Evolutionary conservation across 1,284 basidiomycete species (phyloP).

Genomic region (Tylopilus sp.): DNA sequence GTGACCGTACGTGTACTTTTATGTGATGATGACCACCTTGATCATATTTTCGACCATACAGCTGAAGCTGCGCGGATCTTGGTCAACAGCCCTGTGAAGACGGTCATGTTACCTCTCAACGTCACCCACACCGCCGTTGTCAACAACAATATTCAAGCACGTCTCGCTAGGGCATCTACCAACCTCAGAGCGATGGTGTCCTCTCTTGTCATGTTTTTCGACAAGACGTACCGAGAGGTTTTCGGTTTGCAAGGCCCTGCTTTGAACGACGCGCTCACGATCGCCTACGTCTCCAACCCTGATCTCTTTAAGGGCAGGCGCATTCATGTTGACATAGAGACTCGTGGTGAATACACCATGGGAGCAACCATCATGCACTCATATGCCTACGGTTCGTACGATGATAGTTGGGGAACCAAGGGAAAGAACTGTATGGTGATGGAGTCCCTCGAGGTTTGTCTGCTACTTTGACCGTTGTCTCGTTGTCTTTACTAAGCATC

Average conservation of each 20-base stretch:
- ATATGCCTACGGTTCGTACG: slow-evolving; percentile 68
- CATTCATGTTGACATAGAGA: slow-evolving; percentile 82
- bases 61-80: slow-evolving; percentile 88
- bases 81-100: slow-evolving; percentile 65
- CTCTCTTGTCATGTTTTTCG: slow-evolving; percentile 79
- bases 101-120: slow-evolving; percentile 85
- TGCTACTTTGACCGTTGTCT: slow-evolving; percentile 29
- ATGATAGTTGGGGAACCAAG: slow-evolving; percentile 71
- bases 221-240: slow-evolving; percentile 71
- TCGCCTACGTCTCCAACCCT: slow-evolving; percentile 77
- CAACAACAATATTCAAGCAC: slow-evolving; percentile 60
- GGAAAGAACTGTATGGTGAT: slow-evolving; percentile 82
- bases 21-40: background rate
- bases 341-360: slow-evolving; percentile 67
- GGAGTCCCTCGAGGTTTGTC: slow-evolving; percentile 73
- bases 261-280: slow-evolving; percentile 83
- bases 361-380: slow-evolving; percentile 85
- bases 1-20: slow-evolving; percentile 69
- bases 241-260: slow-evolving; percentile 85
- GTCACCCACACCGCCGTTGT: slow-evolving; percentile 87
- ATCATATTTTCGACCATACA: slow-evolving; percentile 36
- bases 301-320: slow-evolving; percentile 70
- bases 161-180: slow-evolving; percentile 65
- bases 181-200: slow-evolving; percentile 78
- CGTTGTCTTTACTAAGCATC: background rate